These are phyloP conservation scores for Trichoderma pleuroti DNA, from an alignment of 2,329 filamentous ascomycete genomes.

Conservation along the genomic window DNA sequence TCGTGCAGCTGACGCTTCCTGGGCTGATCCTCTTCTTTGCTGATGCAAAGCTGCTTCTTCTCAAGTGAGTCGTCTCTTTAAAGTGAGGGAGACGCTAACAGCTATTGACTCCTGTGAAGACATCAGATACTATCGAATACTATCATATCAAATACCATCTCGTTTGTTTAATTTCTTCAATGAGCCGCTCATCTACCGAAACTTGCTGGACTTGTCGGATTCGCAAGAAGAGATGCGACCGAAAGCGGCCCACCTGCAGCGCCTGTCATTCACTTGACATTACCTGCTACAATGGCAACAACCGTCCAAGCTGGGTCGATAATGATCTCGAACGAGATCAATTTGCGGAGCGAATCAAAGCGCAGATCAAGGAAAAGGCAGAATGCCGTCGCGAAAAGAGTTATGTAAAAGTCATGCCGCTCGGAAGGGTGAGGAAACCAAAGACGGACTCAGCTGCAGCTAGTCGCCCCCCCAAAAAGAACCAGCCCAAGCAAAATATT, in stretches of 20 bases:
- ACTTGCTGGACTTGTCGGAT: slow-evolving; percentile 52
- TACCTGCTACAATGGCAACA: slow-evolving; percentile 43
- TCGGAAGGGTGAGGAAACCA: not conserved
- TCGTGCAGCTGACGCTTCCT: not conserved
- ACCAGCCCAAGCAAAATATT: not conserved
- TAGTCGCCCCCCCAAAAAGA: not conserved
- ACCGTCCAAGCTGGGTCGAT: slow-evolving; percentile 49
- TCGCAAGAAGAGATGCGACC: slow-evolving; percentile 53
- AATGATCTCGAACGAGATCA: slow-evolving; percentile 26
- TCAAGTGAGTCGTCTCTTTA: not conserved
- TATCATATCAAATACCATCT: not conserved
- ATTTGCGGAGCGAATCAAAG: slow-evolving; percentile 26
- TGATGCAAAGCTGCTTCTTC: not conserved
- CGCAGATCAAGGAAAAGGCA: slow-evolving; percentile 26
- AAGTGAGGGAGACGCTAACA: not conserved
- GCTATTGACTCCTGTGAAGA: not conserved
- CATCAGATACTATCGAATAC: not conserved
- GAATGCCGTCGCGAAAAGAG: slow-evolving; percentile 33
- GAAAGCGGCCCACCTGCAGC: slow-evolving; percentile 41
- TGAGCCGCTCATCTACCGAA: not conserved
- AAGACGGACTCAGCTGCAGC: not conserved
- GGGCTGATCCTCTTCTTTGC: not conserved
- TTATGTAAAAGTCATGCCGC: slow-evolving; percentile 7
- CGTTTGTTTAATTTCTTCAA: not conserved
- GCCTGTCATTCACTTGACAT: slow-evolving; percentile 46